These are phyloP conservation scores for Abrus pulchellus DNA, from an alignment of 306 rosid species.

Conservation along the genomic window DNA sequence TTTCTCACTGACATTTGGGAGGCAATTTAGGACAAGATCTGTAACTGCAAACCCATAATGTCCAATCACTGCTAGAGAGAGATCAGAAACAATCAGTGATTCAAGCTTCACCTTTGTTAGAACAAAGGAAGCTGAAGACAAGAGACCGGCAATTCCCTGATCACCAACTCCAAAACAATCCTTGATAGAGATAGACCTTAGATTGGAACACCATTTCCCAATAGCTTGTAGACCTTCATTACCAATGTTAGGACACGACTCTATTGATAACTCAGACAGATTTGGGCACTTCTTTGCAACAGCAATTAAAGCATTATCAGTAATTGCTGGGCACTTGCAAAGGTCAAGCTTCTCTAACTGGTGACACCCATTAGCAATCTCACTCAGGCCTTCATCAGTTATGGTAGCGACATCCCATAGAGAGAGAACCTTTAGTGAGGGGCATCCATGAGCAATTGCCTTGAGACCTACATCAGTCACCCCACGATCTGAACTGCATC, in stretches of 20 bases:
- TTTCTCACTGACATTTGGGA: conserved; percentile 74
- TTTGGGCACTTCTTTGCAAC: conserved; percentile 77
- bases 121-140: conserved; percentile 66
- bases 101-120: conserved; percentile 81
- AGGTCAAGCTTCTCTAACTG: conserved; percentile 84
- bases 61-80: conserved; percentile 92
- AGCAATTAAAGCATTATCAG: conserved; percentile 78
- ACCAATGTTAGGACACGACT: conserved; percentile 81
- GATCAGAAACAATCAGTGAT: conserved; percentile 75
- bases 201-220: conserved; percentile 74
- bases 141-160: conserved; percentile 75
- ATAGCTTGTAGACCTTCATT: conserved; percentile 81
- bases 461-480: conserved; percentile 78
- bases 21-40: conserved; percentile 70
- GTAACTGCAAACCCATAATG: conserved; percentile 80
- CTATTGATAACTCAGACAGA: conserved; percentile 72
- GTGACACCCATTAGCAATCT: conserved; percentile 77
- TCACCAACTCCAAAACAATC: conserved; percentile 77
- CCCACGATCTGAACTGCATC: conserved; percentile 59
- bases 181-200: conserved; percentile 71
- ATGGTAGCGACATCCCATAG: conserved; percentile 70
- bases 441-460: conserved; percentile 84
- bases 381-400: conserved; percentile 81
- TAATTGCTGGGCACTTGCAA: conserved; percentile 66
- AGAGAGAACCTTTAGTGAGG: conserved; percentile 80